Conservation (phyloP, 345 rosid species). For the Anastatica hierochuntica region DNA sequence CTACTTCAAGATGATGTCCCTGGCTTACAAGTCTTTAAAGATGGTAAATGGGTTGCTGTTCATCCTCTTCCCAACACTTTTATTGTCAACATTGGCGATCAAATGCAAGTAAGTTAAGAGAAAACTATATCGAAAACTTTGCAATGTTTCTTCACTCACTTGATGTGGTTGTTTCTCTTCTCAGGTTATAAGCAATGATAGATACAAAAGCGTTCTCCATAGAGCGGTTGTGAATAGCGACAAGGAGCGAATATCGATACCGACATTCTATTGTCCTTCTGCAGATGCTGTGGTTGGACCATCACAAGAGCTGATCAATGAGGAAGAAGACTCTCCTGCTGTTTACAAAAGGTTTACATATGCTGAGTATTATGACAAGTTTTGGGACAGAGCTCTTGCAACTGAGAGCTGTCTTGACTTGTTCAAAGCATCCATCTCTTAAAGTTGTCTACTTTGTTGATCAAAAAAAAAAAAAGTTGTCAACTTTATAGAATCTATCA, state of each 20-base stretch:
- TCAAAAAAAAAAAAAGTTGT: too few relatives aligned
- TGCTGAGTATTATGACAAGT: slow-evolving; percentile 45
- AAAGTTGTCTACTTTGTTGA: neutral
- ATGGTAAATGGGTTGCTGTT: slow-evolving; percentile 61
- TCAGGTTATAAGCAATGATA: slow-evolving; percentile 43
- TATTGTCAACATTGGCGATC: slow-evolving; percentile 63
- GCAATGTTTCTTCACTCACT: too few relatives aligned
- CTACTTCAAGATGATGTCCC: slow-evolving; percentile 69
- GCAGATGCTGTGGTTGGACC: slow-evolving; percentile 41
- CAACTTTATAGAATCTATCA: neutral
- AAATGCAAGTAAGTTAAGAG: slow-evolving; percentile 41
- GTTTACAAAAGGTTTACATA: slow-evolving; percentile 29
- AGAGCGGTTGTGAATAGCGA: slow-evolving; percentile 40
- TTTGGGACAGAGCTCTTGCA: slow-evolving; percentile 47
- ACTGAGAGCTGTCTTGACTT: slow-evolving; percentile 45
- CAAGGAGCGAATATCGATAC: slow-evolving; percentile 40
- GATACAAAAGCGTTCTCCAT: slow-evolving; percentile 50
- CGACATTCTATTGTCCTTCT: slow-evolving; percentile 48
- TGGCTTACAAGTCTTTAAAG: slow-evolving; percentile 55
- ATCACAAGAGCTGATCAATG: slow-evolving; percentile 22
- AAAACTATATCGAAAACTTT: neutral
- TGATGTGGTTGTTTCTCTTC: neutral
- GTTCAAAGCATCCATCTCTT: slow-evolving; percentile 32
- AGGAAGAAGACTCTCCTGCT: slow-evolving; percentile 22
- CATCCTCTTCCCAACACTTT: slow-evolving; percentile 56